phyloP scores from a whole-genome alignment of 208 protist species.

The Wallacemonas sp. region DNA sequence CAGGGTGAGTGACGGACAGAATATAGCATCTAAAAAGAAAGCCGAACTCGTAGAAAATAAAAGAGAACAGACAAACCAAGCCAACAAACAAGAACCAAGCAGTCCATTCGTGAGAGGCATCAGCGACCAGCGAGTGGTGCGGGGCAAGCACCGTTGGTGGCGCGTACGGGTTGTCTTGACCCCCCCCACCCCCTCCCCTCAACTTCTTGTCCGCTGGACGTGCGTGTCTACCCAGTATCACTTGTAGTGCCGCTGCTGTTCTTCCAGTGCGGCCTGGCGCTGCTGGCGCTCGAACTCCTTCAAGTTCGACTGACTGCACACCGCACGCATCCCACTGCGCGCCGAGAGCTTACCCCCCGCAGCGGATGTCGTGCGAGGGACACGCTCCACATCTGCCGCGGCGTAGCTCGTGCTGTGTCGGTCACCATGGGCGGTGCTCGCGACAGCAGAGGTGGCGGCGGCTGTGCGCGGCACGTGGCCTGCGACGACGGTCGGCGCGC shows the following conservation, averaged over 20 bases:
- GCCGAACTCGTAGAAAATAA: not conserved
- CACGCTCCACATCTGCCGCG: not conserved
- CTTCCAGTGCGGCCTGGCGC: not conserved
- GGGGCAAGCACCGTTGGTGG: too few species aligned
- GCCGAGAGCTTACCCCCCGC: not conserved
- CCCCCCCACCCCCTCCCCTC: not conserved
- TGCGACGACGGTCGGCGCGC: not conserved
- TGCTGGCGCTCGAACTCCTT: slow-evolving; percentile 15
- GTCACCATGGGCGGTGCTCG: not conserved
- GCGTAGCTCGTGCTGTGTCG: slow-evolving; percentile 5
- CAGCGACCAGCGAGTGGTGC: too few species aligned
- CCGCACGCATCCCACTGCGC: not conserved
- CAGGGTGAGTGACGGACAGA: not conserved
- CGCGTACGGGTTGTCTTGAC: too few species aligned
- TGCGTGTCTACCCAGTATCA: not conserved
- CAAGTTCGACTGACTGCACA: slow-evolving; percentile 14
- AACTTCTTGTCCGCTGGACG: not conserved
- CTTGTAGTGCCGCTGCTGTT: not conserved
- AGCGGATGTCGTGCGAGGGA: not conserved
- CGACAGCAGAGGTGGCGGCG: not conserved
- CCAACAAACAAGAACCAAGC: too few species aligned
- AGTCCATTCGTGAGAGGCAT: too few species aligned
- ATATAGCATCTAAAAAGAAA: not conserved
- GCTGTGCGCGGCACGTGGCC: not conserved
- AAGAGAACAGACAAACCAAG: not conserved